These are phyloP conservation scores for Solanum megistacrolobum DNA, from an alignment of 257 asterid genomes.

Conservation along the genomic window DNA sequence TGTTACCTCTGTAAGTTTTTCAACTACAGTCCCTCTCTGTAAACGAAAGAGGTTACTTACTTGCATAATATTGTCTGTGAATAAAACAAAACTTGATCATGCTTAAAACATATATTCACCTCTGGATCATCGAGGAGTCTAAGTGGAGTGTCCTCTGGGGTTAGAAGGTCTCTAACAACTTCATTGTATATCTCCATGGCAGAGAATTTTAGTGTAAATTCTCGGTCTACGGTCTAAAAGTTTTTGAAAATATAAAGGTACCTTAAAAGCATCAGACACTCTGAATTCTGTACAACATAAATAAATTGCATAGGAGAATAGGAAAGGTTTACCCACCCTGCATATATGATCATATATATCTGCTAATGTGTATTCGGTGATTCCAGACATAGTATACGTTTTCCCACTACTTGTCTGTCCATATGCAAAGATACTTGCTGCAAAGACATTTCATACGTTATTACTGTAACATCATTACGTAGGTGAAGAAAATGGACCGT, in stretches of 20 bases:
- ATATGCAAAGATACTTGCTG: conserved; percentile 71
- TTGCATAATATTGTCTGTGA: not conserved
- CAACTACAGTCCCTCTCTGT: conserved; percentile 85
- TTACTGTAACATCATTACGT: conserved; percentile 35
- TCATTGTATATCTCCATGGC: conserved; percentile 98
- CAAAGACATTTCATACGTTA: not conserved
- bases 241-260: not conserved
- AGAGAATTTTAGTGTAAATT: conserved; percentile 59
- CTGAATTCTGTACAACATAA: not conserved
- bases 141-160: conserved; percentile 45
- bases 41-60: not conserved
- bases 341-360: conserved; percentile 40
- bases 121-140: conserved; percentile 95
- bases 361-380: conserved; percentile 31
- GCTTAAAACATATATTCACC: conserved; percentile 19
- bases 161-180: conserved; percentile 75
- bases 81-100: not conserved
- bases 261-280: not conserved
- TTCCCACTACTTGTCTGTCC: conserved; percentile 77
- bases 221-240: conserved; percentile 28
- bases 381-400: conserved; percentile 55
- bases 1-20: conserved; percentile 62
- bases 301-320: not conserved
- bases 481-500: not conserved
- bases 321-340: conserved; percentile 16